Evolutionary conservation across 1,139 yeast genomes (phyloP), one percentile per base, ranked within the genome.

Genomic region (Spathaspora sp.): DNA sequence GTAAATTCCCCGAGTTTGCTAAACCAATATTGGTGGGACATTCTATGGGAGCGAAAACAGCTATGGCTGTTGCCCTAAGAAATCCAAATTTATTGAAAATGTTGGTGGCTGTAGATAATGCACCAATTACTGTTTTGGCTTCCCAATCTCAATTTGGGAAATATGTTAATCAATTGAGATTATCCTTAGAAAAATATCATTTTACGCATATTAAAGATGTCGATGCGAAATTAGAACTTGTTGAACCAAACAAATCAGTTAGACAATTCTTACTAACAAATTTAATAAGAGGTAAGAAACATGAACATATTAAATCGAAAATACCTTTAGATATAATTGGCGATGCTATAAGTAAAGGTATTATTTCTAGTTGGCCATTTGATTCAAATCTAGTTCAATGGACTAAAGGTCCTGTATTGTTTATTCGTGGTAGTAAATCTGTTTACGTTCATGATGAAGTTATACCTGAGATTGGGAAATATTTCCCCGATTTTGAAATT

Each of bases 31-130:
- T 93, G 18, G 74, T 93, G 23, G 99, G 99, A 1, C 98, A 91
- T 64, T 90, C 97, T 0, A 90, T 93, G 97, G 99, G 99, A 6
- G 98, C 97, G 8, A 93, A 93, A 60, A 79, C 91, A 0, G 97
- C 87, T 3, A 91, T 93, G 98, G 89, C 93, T 0, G 72, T 88
- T 4, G 85, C 91, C 0, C 70, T 93, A 50, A 74, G 89, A 44
- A 72, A 80, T 20, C 95, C 95, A 0, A 78, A 81, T 1, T 56
- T 84, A 18, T 83, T 86, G 3, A 72, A 79, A 29, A 76, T 83
- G 68, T 57, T 90, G 39, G 79, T 93, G 6, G 71, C 93, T 3
- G 96, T 93, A 4, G 99, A 93, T 59, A 93, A 90, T 63, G 90
- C 97, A 0, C 99, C 99, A 0, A 78, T 88, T 0, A 82, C 82